Percentiles rank a stretch among this genome's conserved stretches.
Conservation (phyloP, 2,329 filamentous ascomycete species). For the Aspergillus flavus region DNA sequence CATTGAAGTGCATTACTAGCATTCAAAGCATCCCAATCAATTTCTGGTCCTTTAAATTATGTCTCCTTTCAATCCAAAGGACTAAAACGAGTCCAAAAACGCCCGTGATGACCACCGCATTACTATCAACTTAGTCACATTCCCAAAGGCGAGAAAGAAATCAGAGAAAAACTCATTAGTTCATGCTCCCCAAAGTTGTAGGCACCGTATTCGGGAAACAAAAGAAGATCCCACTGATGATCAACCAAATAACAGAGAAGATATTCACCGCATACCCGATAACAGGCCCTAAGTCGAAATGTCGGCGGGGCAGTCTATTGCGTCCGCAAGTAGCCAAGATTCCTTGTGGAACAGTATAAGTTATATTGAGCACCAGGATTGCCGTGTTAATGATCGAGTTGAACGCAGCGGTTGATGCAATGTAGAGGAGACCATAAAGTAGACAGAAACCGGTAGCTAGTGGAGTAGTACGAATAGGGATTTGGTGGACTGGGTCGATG, state of each 20-base stretch:
- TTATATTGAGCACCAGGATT: conserved; percentile 33
- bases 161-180: conserved; percentile 5
- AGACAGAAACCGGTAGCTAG: conserved; percentile 27
- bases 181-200: conserved; percentile 5
- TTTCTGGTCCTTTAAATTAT: conserved; percentile 16
- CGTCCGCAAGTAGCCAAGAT: conserved; percentile 17
- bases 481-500: conserved; percentile 21
- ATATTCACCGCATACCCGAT: conserved; percentile 8
- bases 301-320: background rate
- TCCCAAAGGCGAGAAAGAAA: background rate
- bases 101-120: conserved; percentile 13
- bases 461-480: conserved; percentile 33
- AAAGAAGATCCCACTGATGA: conserved; percentile 8
- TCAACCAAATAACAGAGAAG: conserved; percentile 8
- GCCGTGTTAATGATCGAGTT: conserved; percentile 38
- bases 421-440: conserved; percentile 37
- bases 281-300: conserved; percentile 6
- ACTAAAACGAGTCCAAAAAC: conserved; percentile 14
- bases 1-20: background rate
- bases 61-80: conserved; percentile 14
- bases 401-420: conserved; percentile 34
- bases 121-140: background rate
- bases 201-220: conserved; percentile 3
- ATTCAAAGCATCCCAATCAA: conserved; percentile 18
- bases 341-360: conserved; percentile 32